Base-by-base conservation (phyloP, 768 basidiomycete genomes). In the Auriscalpium microsporum region DNA sequence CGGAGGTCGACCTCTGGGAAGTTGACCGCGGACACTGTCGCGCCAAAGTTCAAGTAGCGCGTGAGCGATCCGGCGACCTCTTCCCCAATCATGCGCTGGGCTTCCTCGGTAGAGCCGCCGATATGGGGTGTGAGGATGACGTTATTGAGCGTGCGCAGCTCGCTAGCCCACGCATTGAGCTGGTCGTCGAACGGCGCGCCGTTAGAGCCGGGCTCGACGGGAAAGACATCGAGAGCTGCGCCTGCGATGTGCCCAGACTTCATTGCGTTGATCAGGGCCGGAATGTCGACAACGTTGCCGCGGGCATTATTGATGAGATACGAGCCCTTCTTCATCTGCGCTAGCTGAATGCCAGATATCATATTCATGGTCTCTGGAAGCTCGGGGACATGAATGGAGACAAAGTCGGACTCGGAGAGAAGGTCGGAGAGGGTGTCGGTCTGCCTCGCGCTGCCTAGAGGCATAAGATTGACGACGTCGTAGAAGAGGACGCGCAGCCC, bases 271-370 rank as follows among this genome's bases (percentile, higher is more conserved):
- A 94, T 78, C 59, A 99, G 78, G 2, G 92, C 93, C 23, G 91
- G 90, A 62, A 99, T 90, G 69, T 99, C 94, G 60, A 98, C 90
- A 48, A 98, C 94, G 61, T 78, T 84, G 50, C 96, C 96, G 58
- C 96, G 90, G 6, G 96, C 90, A 68, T 99, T 98, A 77, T 99
- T 99, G 71, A 99, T 88, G 60, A 99, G 82, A 73, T 96, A 99
- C 0, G 95, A 71, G 45, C 95, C 94, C 65, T 83, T 77, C 75
- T 97, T 98, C 95, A 98, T 98, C 68, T 82, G 75, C n/a, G 78
- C 73, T 36, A 99, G 77, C 69, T 98, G 79, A 40, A 75, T 71
- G 44, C 72, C 72, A 10, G 84, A 82, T 67, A 99, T 97, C 86
- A 99, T 86, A 68, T 95, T 89, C 71, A 81, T 87, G 36, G 96